Conservation (phyloP, 1,284 basidiomycete genomes). For the Vanrija sp. region DNA sequence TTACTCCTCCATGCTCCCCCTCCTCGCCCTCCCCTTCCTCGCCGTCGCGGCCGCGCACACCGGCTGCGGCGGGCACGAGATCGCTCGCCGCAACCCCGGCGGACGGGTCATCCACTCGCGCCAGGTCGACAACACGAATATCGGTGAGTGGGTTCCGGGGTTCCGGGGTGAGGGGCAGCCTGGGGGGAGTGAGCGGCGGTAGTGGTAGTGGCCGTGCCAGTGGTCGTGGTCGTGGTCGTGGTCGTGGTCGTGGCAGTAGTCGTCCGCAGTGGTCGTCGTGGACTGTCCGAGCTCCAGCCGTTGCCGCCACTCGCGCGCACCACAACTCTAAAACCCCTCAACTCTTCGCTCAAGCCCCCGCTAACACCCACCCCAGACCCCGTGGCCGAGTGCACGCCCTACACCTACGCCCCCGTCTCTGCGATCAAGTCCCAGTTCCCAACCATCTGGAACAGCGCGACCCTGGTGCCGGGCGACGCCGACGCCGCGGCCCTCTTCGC, state of each 20-base stretch:
- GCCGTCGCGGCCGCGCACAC: constrained; percentile 15
- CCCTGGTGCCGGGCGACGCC: constrained; percentile 43
- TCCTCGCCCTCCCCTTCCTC: not conserved
- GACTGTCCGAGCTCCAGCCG: too few species aligned
- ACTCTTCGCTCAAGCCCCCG: too few species aligned
- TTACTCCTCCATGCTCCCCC: not conserved
- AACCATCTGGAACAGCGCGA: constrained; percentile 44
- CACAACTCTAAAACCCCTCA: too few species aligned
- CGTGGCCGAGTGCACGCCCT: constrained; percentile 25
- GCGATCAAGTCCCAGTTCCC: constrained; percentile 34
- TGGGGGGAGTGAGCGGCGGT: too few species aligned
- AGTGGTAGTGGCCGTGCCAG: too few species aligned
- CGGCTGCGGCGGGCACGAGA: constrained; percentile 40
- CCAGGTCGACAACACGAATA: not conserved
- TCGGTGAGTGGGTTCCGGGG: constrained; percentile 2
- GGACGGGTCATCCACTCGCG: constrained; percentile 9
- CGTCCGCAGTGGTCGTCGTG: too few species aligned
- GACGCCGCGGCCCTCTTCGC: constrained; percentile 40
- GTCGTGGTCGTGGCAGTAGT: too few species aligned
- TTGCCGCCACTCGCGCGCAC: too few species aligned
- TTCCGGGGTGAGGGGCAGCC: too few species aligned
- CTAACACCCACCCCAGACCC: constrained; percentile 14
- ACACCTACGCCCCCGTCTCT: constrained; percentile 34
- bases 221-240: too few species aligned
- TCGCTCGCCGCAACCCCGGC: constrained; percentile 32